Percentiles rank a stretch among this genome's conserved stretches.
Evolutionary conservation across 2,329 filamentous ascomycete genomes (phyloP).

Genomic region (Fusarium subglutinans): DNA sequence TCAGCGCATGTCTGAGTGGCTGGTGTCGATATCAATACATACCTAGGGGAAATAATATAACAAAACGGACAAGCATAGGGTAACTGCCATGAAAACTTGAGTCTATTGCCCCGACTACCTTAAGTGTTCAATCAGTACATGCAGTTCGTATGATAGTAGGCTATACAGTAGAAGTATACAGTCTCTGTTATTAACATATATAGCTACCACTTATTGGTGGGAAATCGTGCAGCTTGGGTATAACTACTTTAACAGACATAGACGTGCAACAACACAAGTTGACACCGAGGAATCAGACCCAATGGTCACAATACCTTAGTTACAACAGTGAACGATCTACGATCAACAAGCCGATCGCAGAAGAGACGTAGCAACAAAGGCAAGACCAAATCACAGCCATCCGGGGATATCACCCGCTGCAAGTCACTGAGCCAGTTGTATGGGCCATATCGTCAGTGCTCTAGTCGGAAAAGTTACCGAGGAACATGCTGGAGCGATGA

Average conservation of each 20-base stretch:
- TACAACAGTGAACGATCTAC: neutral
- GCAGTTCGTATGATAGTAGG: neutral
- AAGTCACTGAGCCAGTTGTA: conserved; percentile 4
- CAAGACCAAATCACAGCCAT: neutral
- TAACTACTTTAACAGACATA: neutral
- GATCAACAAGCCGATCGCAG: neutral
- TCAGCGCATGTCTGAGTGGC: neutral
- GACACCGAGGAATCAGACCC: no score
- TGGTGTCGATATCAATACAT: neutral
- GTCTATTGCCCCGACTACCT: no score
- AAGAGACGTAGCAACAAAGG: neutral
- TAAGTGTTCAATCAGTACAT: no score
- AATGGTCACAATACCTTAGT: no score
- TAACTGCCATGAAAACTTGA: neutral
- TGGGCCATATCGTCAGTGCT: conserved; percentile 1
- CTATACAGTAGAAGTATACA: no score
- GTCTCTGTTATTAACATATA: neutral
- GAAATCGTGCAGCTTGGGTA: neutral
- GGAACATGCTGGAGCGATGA: neutral
- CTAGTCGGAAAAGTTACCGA: conserved; percentile 12
- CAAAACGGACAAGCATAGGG: neutral
- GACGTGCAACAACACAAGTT: neutral
- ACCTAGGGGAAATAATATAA: neutral
- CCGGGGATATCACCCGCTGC: conserved; percentile 3
- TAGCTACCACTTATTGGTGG: neutral